Base-by-base conservation (phyloP, 129 eudicot species). In the Lactuca sativa region DNA sequence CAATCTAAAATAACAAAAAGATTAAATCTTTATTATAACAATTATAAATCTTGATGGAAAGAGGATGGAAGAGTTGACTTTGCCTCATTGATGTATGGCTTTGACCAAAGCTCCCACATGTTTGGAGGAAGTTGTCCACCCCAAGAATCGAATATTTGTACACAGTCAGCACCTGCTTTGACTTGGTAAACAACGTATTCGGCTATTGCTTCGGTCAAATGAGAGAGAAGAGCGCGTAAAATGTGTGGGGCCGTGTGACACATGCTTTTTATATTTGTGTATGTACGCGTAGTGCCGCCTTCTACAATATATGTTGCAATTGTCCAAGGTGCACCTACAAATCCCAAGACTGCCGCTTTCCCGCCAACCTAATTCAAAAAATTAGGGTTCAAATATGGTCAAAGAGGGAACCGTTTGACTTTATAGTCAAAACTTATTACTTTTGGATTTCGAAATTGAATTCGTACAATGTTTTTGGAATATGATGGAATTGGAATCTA, bases 321-420 rank as follows among this genome's bases (percentile, higher is more conserved):
- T 58, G 98, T 92, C 98, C 98, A 92, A 1, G 98, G 98, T 21
- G 98, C 98, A 13, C 98, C 98, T 64, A 92, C 98, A 81, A 92
- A 92, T 12, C 98, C 98, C 83, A 92, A 82, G 78, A 92, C 82
- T 16, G 98, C 98, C 75, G 98, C 98, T 78, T 77, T 71, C 41
- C 83, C 91, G 9, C 85, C 98, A 59, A 92, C 96, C 98, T 92
- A 75, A 56, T 38, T 67, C 33, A 43, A 66, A 74, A 15, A 21
- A 25, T n/a, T 59, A 36, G 16, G 11, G 38, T 5, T 33, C 9
- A 49, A 44, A 38, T 51, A 55, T 18, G 5, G 32, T 64, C 30
- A 74, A 64, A 60, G 57, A 64, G 67, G 6, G 53, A 25, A 25
- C 15, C 2, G 9, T 56, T 74, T 32, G 52, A 34, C 69, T 49